Conservation (phyloP, 129 eudicot genomes). For the Ambrosia artemisiifolia region DNA sequence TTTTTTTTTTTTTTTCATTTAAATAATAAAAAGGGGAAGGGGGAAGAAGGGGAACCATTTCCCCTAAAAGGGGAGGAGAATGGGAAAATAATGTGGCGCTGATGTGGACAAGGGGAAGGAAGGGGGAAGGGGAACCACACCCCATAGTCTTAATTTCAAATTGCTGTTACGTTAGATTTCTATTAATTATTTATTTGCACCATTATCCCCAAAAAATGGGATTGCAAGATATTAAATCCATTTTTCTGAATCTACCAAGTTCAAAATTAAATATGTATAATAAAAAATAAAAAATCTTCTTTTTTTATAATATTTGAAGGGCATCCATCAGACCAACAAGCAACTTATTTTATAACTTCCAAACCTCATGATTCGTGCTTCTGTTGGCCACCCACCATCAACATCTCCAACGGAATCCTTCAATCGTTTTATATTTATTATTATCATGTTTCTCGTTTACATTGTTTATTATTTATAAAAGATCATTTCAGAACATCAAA, state of each 20-base stretch:
- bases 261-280: no score
- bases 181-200: not conserved
- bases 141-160: no score
- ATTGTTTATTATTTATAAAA: no score
- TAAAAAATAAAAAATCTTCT: no score
- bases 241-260: not conserved
- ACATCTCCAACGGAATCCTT: not conserved
- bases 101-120: no score
- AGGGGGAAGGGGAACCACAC: no score
- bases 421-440: not conserved
- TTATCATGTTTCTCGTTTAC: not conserved
- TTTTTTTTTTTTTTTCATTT: no score
- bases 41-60: no score
- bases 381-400: slow-evolving; percentile 19
- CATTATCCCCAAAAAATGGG: slow-evolving; percentile 9
- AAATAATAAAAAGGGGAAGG: no score
- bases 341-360: not conserved
- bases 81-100: no score
- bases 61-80: no score
- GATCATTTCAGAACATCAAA: no score
- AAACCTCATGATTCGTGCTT: slow-evolving; percentile 32
- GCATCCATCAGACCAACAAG: not conserved
- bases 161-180: not conserved
- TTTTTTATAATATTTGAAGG: not conserved
- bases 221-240: not conserved